A percentile compares a stretch with the other conserved stretches of the same genome.
phyloP scores from a whole-genome alignment of 1,284 basidiomycete species.

The Chiua sp. region DNA sequence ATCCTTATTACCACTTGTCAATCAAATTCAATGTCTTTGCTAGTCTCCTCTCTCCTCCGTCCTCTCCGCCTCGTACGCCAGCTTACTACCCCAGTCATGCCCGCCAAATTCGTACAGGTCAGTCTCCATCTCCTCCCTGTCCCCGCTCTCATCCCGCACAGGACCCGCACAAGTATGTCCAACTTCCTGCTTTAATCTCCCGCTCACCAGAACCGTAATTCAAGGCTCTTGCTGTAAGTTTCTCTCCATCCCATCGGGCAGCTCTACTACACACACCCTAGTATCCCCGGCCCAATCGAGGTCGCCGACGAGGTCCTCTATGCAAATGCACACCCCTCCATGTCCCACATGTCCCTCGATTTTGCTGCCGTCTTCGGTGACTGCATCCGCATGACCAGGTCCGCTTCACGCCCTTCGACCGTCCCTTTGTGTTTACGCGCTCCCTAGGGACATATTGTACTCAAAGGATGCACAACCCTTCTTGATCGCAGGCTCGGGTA shows the following conservation, averaged over 20 bases:
- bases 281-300: conserved; percentile 87
- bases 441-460: conserved; percentile 71
- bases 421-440: neutral
- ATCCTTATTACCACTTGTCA: neutral
- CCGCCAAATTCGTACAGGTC: conserved; percentile 29
- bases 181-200: neutral
- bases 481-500: conserved; percentile 93
- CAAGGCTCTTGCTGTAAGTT: conserved; percentile 69
- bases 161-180: conserved; percentile 69
- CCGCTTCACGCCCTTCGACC: neutral
- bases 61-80: neutral
- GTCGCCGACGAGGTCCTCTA: conserved; percentile 81
- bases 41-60: conserved; percentile 8
- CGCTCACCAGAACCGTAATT: neutral
- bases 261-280: conserved; percentile 29
- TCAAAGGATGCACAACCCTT: conserved; percentile 85
- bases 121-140: too few relatives aligned
- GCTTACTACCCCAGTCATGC: neutral
- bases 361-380: conserved; percentile 94
- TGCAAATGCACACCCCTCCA: conserved; percentile 87
- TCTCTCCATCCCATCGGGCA: neutral
- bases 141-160: neutral
- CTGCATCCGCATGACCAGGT: conserved; percentile 87
- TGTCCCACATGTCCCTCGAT: conserved; percentile 91
- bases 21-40: too few relatives aligned